Evolutionary conservation across 2,329 filamentous ascomycete genomes (phyloP).

Genomic region (Lecanicillium sp.): DNA sequence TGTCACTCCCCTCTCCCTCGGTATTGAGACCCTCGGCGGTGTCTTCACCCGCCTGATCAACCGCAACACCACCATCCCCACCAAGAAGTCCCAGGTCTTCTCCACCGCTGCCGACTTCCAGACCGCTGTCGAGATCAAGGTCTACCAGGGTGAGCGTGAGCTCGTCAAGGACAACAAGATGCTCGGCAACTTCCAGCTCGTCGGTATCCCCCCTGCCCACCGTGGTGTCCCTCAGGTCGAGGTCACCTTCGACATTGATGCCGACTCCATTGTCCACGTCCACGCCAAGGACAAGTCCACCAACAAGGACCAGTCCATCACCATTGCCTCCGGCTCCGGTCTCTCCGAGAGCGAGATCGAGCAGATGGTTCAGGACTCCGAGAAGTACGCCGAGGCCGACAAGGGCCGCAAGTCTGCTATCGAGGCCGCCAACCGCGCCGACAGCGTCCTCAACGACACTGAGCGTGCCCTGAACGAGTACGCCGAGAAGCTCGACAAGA

Average conservation of each 20-base stretch:
- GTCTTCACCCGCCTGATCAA: conserved; percentile 93
- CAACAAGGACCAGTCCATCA: conserved; percentile 98
- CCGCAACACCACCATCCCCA: conserved; percentile 68
- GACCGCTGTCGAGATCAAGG: conserved; percentile 81
- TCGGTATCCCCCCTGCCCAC: conserved; percentile 79
- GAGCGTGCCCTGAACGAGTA: conserved; percentile 98
- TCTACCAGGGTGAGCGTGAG: conserved; percentile 92
- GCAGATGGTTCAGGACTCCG: conserved; percentile 98
- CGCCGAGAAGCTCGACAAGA: conserved; percentile 92
- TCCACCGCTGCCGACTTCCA: conserved; percentile 76
- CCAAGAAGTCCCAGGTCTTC: too few species aligned
- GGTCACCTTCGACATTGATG: conserved; percentile 97
- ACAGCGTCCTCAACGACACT: conserved; percentile 93
- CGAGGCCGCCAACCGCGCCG: conserved; percentile 93
- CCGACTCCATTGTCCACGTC: conserved; percentile 99
- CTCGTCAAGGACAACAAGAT: conserved; percentile 99
- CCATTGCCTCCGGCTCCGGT: conserved; percentile 99
- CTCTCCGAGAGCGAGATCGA: conserved; percentile 92
- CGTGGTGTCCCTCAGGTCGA: conserved; percentile 95
- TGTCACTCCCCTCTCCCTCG: conserved; percentile 90
- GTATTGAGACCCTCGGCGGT: conserved; percentile 99
- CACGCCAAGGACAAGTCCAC: conserved; percentile 99
- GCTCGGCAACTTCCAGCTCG: conserved; percentile 92
- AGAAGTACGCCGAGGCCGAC: conserved; percentile 98
- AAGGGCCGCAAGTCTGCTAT: conserved; percentile 99